Evolutionary conservation across 2,329 filamentous ascomycete species (phyloP).

Genomic region (Nigrograna mackinnonii): DNA sequence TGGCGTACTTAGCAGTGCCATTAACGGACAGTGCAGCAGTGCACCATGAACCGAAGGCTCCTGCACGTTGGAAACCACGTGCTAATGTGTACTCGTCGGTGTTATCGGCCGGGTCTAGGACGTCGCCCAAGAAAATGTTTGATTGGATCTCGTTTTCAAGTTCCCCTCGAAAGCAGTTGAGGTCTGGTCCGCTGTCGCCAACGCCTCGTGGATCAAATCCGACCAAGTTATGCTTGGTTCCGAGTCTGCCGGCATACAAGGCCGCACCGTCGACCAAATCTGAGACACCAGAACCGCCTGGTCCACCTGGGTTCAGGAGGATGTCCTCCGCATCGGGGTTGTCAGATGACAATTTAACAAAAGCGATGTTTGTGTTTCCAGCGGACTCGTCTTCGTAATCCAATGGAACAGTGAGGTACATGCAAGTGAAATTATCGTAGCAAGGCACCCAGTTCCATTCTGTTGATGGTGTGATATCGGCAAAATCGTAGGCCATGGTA

Average conservation of each 20-base stretch:
- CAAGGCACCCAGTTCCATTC: constrained; percentile 10
- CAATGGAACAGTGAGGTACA: constrained; percentile 45
- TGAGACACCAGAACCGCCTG: constrained; percentile 47
- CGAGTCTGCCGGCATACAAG: neutral
- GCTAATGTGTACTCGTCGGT: neutral
- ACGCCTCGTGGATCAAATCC: neutral
- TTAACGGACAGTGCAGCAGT: constrained; percentile 1
- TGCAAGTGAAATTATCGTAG: constrained; percentile 14
- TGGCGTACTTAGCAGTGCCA: neutral
- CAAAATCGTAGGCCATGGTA: too few species aligned
- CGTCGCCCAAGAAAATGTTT: too few species aligned
- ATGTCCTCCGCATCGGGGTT: constrained; percentile 47
- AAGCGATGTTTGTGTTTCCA: constrained; percentile 44
- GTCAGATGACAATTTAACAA: constrained; percentile 26
- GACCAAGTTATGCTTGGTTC: neutral
- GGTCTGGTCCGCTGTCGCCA: neutral
- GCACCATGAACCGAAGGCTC: neutral
- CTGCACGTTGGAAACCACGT: neutral
- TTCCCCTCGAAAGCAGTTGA: constrained; percentile 10
- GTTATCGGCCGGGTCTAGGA: neutral
- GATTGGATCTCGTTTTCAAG: neutral
- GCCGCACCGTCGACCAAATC: neutral
- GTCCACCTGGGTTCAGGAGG: constrained; percentile 48
- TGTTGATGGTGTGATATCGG: constrained; percentile 3
- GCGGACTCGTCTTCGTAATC: constrained; percentile 24